Evolutionary conservation across 2,329 filamentous ascomycete species (phyloP).

Genomic region (Paraphoma chrysanthemicola): DNA sequence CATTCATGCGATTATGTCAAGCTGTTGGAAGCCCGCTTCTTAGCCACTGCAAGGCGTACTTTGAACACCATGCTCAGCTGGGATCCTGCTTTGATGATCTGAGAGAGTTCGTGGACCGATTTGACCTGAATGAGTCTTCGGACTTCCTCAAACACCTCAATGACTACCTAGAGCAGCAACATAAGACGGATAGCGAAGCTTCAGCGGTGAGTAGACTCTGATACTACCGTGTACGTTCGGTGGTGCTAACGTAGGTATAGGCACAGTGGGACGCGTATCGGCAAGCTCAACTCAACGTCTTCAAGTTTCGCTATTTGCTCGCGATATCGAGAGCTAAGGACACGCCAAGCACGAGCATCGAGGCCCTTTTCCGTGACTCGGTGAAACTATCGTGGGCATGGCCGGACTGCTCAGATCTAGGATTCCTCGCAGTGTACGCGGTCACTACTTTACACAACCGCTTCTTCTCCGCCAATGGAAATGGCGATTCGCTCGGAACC

Average conservation of each 20-base stretch:
- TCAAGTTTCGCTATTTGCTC: conserved; percentile 37
- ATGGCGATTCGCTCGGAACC: conserved; percentile 2
- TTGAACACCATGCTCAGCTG: conserved; percentile 21
- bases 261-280: conserved; percentile 16
- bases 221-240: background rate
- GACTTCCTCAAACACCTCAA: conserved; percentile 22
- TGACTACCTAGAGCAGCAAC: conserved; percentile 4
- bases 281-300: conserved; percentile 25
- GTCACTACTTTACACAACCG: conserved; percentile 31
- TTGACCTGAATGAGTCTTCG: conserved; percentile 16
- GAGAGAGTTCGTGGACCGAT: conserved; percentile 24
- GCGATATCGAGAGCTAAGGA: conserved; percentile 21
- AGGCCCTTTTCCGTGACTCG: conserved; percentile 22
- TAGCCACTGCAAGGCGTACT: conserved; percentile 30
- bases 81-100: conserved; percentile 40
- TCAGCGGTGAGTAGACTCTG: background rate
- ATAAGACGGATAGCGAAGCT: background rate
- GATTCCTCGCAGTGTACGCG: conserved; percentile 28
- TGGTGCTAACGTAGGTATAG: conserved; percentile 4
- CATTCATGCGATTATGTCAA: conserved; percentile 19
- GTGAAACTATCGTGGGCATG: conserved; percentile 16
- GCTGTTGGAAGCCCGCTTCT: conserved; percentile 14
- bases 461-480: conserved; percentile 1
- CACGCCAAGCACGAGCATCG: conserved; percentile 3
- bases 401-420: conserved; percentile 19